Evolutionary conservation across 225 moss, liverwort and hornwort species (phyloP).

Genomic region (Thuidium tamariscinum): DNA sequence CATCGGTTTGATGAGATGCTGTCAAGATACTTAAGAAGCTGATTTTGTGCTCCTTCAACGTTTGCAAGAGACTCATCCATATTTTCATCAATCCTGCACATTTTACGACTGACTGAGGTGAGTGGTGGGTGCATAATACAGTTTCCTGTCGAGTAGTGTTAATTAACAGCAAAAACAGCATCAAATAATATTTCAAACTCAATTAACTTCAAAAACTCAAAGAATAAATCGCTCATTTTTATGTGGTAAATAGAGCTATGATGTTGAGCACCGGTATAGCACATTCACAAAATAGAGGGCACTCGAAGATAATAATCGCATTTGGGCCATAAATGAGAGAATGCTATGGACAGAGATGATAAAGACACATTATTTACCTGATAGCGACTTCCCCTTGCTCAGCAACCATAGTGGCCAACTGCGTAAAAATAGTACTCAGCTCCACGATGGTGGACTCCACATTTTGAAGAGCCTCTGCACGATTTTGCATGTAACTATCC

Average conservation of each 20-base stretch:
- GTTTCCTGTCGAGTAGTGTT: background rate
- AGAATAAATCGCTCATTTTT: background rate
- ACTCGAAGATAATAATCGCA: background rate
- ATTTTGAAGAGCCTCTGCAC: constrained; percentile 95
- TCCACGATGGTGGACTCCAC: constrained; percentile 96
- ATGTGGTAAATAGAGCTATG: background rate
- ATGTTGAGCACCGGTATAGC: background rate
- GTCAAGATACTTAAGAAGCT: constrained; percentile 82
- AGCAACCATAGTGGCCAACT: constrained; percentile 98
- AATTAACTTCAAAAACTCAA: background rate
- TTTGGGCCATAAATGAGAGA: background rate
- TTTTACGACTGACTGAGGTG: background rate
- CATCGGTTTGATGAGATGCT: constrained; percentile 92
- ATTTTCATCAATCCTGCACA: constrained; percentile 89
- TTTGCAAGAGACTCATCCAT: constrained; percentile 79
- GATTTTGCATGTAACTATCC: constrained; percentile 89
- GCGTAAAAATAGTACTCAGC: constrained; percentile 88
- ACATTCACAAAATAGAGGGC: background rate
- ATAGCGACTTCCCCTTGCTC: constrained; percentile 93
- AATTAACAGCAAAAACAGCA: background rate
- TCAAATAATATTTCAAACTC: background rate
- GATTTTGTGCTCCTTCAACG: constrained; percentile 95
- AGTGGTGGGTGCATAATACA: background rate
- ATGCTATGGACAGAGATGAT: background rate
- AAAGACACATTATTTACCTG: constrained; percentile 26